Conservation (phyloP, 2,329 filamentous ascomycete genomes). For the Aspergillus fijiensis region DNA sequence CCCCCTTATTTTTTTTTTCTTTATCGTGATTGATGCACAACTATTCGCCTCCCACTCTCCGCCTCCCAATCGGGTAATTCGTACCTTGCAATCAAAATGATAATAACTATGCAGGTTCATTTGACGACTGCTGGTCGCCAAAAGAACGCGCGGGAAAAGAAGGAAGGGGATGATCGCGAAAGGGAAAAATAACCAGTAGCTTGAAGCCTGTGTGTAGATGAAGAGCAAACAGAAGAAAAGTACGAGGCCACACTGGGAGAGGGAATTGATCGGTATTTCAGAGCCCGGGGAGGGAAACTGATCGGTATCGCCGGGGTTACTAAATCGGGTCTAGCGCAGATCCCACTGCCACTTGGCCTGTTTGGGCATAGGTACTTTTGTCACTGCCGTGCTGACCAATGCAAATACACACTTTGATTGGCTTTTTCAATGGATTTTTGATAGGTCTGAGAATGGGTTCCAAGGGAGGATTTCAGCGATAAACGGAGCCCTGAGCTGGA, state of each 20-base stretch:
- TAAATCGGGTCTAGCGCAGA: conserved; percentile 19
- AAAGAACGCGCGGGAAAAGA: conserved; percentile 71
- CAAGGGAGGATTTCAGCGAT: not conserved
- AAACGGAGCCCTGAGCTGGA: not conserved
- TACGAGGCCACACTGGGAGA: not conserved
- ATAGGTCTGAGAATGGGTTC: not conserved
- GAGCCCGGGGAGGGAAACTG: conserved; percentile 14
- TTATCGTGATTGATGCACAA: not conserved
- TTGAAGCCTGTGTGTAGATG: conserved; percentile 3
- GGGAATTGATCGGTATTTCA: conserved; percentile 20
- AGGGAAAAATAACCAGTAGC: conserved; percentile 2
- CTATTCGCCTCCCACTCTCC: not conserved
- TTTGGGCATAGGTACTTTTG: conserved; percentile 13
- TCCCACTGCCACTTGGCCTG: conserved; percentile 11
- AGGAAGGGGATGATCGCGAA: conserved; percentile 6
- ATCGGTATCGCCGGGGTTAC: conserved; percentile 15
- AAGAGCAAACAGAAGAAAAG: conserved; percentile 3
- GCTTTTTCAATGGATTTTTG: not conserved
- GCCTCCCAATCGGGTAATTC: conserved; percentile 24
- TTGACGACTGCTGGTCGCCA: conserved; percentile 86
- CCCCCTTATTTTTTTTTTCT: not conserved
- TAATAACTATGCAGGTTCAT: conserved; percentile 89
- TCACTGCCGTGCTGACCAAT: not conserved
- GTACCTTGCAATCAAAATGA: conserved; percentile 63
- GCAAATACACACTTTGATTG: conserved; percentile 4